Conservation (phyloP, 2,329 filamentous ascomycete genomes). For the Ampelomyces quisqualis region DNA sequence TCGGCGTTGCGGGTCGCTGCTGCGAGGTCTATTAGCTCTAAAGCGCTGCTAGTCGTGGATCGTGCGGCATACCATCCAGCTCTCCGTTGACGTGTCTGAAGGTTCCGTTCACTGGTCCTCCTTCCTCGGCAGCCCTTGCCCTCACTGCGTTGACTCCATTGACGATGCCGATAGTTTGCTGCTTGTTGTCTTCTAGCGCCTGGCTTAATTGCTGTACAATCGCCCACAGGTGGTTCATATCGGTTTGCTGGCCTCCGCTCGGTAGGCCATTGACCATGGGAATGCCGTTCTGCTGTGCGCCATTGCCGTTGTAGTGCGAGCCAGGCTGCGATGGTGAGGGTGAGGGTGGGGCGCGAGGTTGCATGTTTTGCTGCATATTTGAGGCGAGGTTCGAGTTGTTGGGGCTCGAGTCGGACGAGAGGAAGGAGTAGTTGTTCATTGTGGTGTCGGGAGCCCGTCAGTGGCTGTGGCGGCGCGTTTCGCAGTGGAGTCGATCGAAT, state of each 20-base stretch:
- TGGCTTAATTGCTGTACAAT: conserved; percentile 46
- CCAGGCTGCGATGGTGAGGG: conserved; percentile 31
- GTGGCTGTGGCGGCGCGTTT: conserved; percentile 11
- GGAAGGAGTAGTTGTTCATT: conserved; percentile 45
- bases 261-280: conserved; percentile 45
- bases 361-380: conserved; percentile 10
- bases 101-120: conserved; percentile 24
- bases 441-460: conserved; percentile 3
- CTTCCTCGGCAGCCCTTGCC: conserved; percentile 40
- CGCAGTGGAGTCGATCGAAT: conserved; percentile 4
- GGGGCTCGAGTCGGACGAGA: conserved; percentile 29
- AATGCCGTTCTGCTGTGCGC: conserved; percentile 36
- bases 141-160: conserved; percentile 44
- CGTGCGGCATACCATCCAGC: conserved; percentile 28
- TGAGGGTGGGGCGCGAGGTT: conserved; percentile 39
- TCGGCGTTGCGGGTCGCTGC: conserved; percentile 36
- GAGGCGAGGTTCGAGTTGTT: conserved; percentile 8
- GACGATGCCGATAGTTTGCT: conserved; percentile 41
- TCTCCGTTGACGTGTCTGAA: conserved; percentile 40
- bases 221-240: conserved; percentile 47
- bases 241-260: conserved; percentile 45
- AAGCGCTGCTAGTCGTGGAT: not conserved
- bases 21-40: conserved; percentile 14
- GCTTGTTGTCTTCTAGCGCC: conserved; percentile 44
- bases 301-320: conserved; percentile 37